Conservation (phyloP, 2,329 filamentous ascomycete species). For the Coleophoma crateriformis region DNA sequence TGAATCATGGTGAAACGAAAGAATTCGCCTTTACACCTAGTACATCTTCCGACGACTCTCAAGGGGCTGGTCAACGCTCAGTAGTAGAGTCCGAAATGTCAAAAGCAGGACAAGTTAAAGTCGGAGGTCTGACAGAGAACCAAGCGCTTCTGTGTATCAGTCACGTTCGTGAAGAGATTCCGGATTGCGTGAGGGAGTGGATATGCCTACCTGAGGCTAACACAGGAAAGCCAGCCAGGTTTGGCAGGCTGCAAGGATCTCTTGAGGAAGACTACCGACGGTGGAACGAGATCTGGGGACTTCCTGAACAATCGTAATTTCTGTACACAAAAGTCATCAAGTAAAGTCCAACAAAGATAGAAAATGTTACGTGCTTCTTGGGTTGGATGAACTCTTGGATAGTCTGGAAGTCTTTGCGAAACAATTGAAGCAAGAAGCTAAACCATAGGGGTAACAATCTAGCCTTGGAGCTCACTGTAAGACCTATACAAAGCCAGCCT, state of each 20-base stretch:
- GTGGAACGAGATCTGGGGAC: constrained; percentile 64
- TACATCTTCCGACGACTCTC: neutral
- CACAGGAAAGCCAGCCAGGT: constrained; percentile 52
- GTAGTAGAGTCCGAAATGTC: constrained; percentile 41
- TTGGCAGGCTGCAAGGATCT: constrained; percentile 58
- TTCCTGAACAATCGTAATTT: constrained; percentile 2
- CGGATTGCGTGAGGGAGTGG: constrained; percentile 77
- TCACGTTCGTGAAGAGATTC: constrained; percentile 86
- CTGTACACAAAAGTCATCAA: too few species aligned
- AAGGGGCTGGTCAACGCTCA: neutral
- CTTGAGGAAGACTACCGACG: constrained; percentile 48
- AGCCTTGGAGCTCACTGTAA: too few species aligned
- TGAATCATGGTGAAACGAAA: constrained; percentile 58
- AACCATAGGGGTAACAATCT: too few species aligned
- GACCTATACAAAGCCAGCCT: too few species aligned
- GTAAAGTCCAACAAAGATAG: too few species aligned
- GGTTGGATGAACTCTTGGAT: too few species aligned
- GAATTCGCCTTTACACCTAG: constrained; percentile 21
- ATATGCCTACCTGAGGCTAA: constrained; percentile 77
- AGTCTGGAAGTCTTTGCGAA: too few species aligned
- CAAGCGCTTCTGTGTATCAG: constrained; percentile 92
- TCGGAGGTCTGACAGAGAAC: constrained; percentile 58
- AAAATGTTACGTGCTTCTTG: too few species aligned
- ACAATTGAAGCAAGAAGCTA: too few species aligned
- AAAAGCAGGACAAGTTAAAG: constrained; percentile 37